Percentiles rank a stretch among this genome's conserved stretches.
Conservation (phyloP, 2,329 filamentous ascomycete species). For the Aspergillus sp. region DNA sequence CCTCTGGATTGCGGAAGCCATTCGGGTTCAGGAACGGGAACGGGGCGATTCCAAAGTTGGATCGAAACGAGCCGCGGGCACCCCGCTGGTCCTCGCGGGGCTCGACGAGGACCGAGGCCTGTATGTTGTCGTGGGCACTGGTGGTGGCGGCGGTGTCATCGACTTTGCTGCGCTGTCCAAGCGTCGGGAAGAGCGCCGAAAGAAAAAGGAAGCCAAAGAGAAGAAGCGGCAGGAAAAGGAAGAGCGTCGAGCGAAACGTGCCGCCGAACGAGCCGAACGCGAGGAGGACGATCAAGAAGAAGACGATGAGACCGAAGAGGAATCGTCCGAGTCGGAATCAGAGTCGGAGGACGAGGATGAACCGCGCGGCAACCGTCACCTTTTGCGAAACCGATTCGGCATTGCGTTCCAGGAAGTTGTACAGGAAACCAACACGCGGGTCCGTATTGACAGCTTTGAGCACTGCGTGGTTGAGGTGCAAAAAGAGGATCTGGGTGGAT, state of each 20-base stretch:
- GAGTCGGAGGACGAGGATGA: conserved; percentile 57
- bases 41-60: conserved; percentile 62
- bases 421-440: conserved; percentile 81
- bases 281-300: conserved; percentile 56
- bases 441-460: conserved; percentile 94
- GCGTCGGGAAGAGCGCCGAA: conserved; percentile 61
- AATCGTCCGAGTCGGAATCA: conserved; percentile 45
- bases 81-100: conserved; percentile 84
- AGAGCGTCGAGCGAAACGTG: conserved; percentile 61
- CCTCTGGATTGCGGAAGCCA: conserved; percentile 89
- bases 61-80: conserved; percentile 51
- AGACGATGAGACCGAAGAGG: conserved; percentile 61
- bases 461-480: conserved; percentile 97
- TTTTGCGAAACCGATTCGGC: conserved; percentile 85
- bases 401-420: conserved; percentile 95
- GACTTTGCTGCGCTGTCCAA: conserved; percentile 65
- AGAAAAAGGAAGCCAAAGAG: conserved; percentile 62
- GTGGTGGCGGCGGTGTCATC: conserved; percentile 75
- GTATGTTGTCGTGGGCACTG: conserved; percentile 90
- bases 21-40: conserved; percentile 83
- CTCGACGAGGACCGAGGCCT: conserved; percentile 83
- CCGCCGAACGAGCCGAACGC: conserved; percentile 48
- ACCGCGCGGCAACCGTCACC: conserved; percentile 57
- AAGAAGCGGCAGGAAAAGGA: conserved; percentile 62
- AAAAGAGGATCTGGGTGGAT: conserved; percentile 83